Base-by-base conservation (phyloP, 441 rosid species). In the Populus trichocarpa region DNA sequence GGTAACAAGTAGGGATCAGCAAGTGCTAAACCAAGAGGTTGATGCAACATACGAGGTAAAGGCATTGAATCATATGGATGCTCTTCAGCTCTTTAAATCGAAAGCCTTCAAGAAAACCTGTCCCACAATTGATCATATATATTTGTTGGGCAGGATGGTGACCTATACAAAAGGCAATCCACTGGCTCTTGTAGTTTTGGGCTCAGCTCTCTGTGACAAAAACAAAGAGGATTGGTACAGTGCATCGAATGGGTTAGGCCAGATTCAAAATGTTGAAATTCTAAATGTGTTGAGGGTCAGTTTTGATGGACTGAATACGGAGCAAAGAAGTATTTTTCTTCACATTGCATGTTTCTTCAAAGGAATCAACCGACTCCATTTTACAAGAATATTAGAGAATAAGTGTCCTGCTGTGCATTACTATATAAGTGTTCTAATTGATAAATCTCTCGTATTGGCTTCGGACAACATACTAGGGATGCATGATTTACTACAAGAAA, bases 401-500 rank as follows among this genome's bases (percentile, higher is more conserved):
- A 73, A 78, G 3, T 80, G 75, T 38, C 23, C 35, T 11, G 32
- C 63, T 26, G 32, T 71, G 1, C 2, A 38, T 64, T 72, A 42
- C 6, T 78, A 79, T 9, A 25, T 85, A 1, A 8, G 30, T 5
- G 63, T 36, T 69, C 81, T 88, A 1, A 8, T 73, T 22, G 63
- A 76, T 3, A 88, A 69, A 72, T 74, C 83, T 50, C 83, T 81
- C 25, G n/a, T 85, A 11, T 64, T 20, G 23, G 46, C 80, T 16
- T 69, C 72, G 11, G 6, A 16, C 5, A 71, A 79, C 25, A 53
- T 53, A 53, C 1, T 88, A 23, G 28, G 2, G 38, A 86, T 88
- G 86, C 89, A 84, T 73, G 88, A 83, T 75, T 78, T 86, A 73
- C 33, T 86, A n/a, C 87, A 67, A 53, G 82, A 88, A 65, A 86